Evolutionary conservation across 1,284 basidiomycete genomes (phyloP).

Genomic region (Microbotryum scabiosae): DNA sequence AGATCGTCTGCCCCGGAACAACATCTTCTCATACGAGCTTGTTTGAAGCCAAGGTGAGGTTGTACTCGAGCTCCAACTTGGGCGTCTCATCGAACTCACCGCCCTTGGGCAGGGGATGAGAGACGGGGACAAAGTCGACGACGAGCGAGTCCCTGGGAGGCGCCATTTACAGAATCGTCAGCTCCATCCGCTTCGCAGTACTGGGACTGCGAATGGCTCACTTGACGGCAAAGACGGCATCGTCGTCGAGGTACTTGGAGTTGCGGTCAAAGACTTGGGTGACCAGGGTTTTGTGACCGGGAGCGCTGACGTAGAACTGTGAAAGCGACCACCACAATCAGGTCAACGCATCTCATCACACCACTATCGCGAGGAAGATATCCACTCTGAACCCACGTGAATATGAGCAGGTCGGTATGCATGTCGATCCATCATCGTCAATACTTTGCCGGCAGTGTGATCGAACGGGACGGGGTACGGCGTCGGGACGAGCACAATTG

Average conservation of each 20-base stretch:
- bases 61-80: conserved; percentile 33
- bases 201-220: not conserved
- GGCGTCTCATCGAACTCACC: conserved; percentile 23
- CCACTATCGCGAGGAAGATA: not conserved
- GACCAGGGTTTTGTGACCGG: conserved; percentile 35
- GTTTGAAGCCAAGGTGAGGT: conserved; percentile 30
- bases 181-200: too few species aligned
- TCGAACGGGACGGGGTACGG: conserved; percentile 43
- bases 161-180: not conserved
- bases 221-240: conserved; percentile 44
- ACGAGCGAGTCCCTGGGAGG: conserved; percentile 31
- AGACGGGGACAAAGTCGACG: conserved; percentile 35
- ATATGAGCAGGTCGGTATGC: conserved; percentile 43
- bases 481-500: conserved; percentile 39
- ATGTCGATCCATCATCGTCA: conserved; percentile 40
- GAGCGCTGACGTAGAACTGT: conserved; percentile 36
- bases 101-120: conserved; percentile 15
- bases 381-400: conserved; percentile 29
- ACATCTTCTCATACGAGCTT: too few species aligned
- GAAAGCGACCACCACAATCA: conserved; percentile 1
- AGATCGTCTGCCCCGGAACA: too few species aligned
- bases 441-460: conserved; percentile 38
- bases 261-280: conserved; percentile 40
- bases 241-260: conserved; percentile 40
- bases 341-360: conserved; percentile 15